Conservation (phyloP, 2,329 filamentous ascomycete genomes). For the Chaetomiaceae sp. region DNA sequence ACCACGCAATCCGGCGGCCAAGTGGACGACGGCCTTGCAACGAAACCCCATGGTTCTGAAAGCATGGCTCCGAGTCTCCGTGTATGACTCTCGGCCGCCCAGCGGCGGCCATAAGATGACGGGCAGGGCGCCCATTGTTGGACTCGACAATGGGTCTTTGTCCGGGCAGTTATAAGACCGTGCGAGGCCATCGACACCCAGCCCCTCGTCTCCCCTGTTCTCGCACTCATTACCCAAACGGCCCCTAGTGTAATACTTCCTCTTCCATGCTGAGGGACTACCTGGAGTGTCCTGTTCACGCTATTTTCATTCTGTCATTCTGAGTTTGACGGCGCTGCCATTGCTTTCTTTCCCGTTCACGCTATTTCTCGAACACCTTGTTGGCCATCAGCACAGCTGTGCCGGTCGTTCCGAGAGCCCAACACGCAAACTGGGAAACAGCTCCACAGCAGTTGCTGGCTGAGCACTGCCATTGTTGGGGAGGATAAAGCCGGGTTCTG, state of each 20-base stretch:
- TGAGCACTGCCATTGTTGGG: not conserved
- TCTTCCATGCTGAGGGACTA: constrained; percentile 6
- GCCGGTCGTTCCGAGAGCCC: constrained; percentile 2
- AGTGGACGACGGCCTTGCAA: not conserved
- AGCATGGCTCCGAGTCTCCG: not conserved
- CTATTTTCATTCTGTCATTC: not conserved
- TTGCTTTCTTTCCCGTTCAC: constrained; percentile 15
- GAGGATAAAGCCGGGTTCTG: not conserved
- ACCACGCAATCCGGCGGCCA: not conserved
- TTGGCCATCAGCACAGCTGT: not conserved
- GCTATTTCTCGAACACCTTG: not conserved
- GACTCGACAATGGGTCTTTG: constrained; percentile 2
- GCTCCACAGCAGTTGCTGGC: constrained; percentile 6
- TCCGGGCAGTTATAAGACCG: constrained; percentile 1
- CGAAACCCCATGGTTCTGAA: not conserved
- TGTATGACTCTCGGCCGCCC: not conserved
- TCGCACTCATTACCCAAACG: constrained; percentile 4
- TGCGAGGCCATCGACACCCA: not conserved
- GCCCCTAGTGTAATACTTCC: not conserved
- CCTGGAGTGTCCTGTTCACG: constrained; percentile 14
- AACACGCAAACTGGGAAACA: constrained; percentile 1
- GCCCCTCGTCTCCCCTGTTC: not conserved
- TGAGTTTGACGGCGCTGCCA: not conserved
- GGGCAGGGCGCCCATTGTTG: constrained; percentile 1
- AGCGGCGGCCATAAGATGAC: constrained; percentile 13